Percentiles rank a stretch among this genome's conserved stretches.
These are phyloP conservation scores for Elsinoe fawcettii DNA, from an alignment of 2,329 filamentous ascomycete genomes.

Conservation along the genomic window DNA sequence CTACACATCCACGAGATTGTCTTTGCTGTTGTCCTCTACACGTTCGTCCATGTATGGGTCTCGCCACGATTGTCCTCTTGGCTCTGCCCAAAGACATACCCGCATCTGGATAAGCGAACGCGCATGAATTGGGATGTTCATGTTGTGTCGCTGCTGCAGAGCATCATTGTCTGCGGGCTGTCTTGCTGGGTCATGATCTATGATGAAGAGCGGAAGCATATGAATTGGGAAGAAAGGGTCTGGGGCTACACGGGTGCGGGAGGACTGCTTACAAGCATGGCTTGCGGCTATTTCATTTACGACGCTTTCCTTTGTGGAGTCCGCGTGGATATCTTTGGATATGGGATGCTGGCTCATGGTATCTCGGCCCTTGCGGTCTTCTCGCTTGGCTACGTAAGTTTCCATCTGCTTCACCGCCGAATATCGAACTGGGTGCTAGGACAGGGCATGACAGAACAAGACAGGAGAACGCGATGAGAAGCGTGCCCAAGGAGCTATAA, in stretches of 20 bases:
- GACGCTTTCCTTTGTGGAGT: conserved; percentile 63
- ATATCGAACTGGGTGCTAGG: no score
- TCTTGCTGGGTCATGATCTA: conserved; percentile 65
- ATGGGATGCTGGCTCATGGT: conserved; percentile 71
- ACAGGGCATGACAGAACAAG: neutral
- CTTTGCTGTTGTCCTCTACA: conserved; percentile 59
- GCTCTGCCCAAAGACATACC: conserved; percentile 58
- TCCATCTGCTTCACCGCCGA: no score
- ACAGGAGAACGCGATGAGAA: neutral
- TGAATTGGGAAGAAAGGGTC: conserved; percentile 56
- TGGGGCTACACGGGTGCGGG: conserved; percentile 69
- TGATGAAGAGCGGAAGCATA: conserved; percentile 59
- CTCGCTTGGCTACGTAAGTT: conserved; percentile 68
- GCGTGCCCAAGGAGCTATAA: no score
- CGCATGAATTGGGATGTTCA: conserved; percentile 79
- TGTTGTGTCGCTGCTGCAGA: conserved; percentile 76
- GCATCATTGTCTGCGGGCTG: conserved; percentile 60
- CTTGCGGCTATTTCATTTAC: conserved; percentile 78
- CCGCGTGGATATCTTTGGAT: conserved; percentile 64
- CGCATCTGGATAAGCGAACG: conserved; percentile 52
- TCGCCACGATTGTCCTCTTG: conserved; percentile 58
- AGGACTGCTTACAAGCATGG: conserved; percentile 68
- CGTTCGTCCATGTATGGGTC: conserved; percentile 56
- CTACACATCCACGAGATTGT: conserved; percentile 72
- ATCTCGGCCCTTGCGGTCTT: conserved; percentile 67